Evolutionary conservation across 2,329 filamentous ascomycete species (phyloP).

Genomic region (Aspergillus thermomutatus): DNA sequence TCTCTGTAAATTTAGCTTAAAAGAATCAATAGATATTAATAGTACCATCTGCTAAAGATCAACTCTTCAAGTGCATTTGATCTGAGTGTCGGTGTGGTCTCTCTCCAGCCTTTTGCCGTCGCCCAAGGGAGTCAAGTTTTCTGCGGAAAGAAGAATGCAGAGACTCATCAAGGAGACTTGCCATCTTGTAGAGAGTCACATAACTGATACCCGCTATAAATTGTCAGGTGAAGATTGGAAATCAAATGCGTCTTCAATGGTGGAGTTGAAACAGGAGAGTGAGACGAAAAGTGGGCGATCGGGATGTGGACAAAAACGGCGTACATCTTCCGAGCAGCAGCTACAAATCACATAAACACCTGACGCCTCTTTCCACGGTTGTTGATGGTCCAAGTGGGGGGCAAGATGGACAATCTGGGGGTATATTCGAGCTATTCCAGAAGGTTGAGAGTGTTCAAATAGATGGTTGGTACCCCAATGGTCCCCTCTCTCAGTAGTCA

Average conservation of each 20-base stretch:
- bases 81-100: not conserved
- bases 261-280: not conserved
- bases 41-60: not conserved
- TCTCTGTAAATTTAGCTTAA: no score
- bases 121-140: not conserved
- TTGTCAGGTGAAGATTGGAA: not conserved
- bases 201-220: not conserved
- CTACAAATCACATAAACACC: not conserved
- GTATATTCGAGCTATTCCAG: not conserved
- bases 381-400: not conserved
- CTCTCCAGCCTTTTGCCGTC: not conserved
- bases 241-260: not conserved
- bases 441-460: not conserved
- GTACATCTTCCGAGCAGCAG: no score
- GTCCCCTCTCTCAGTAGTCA: no score
- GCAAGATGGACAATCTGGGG: not conserved
- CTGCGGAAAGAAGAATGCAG: not conserved
- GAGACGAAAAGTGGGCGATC: not conserved
- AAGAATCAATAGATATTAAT: not conserved
- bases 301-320: slow-evolving; percentile 4
- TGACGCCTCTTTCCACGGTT: not conserved
- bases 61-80: not conserved
- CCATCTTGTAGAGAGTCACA: not conserved
- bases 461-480: no score
- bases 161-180: not conserved